Percentiles rank a stretch among this genome's conserved stretches.
Evolutionary conservation across 352 stramenopile species (phyloP).

Genomic region (Globisporangium cederbergense): DNA sequence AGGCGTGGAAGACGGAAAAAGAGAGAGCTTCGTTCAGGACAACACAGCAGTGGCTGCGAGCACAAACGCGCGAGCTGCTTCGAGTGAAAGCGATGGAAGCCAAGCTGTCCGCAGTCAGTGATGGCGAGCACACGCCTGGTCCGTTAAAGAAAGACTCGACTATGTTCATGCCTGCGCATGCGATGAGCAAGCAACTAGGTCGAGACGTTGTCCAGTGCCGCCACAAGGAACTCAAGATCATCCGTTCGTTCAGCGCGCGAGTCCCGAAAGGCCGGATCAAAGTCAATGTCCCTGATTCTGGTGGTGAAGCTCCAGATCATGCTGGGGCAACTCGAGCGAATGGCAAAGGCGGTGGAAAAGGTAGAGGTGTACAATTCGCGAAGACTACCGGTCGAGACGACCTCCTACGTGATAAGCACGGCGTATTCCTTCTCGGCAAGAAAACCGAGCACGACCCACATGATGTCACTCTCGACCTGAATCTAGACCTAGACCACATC

Average conservation of each 20-base stretch:
- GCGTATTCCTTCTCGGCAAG: conserved; percentile 7
- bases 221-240: conserved; percentile 12
- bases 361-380: conserved; percentile 5
- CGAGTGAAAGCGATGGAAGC: neutral
- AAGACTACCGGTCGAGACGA: conserved; percentile 7
- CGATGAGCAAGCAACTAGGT: conserved; percentile 23
- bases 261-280: conserved; percentile 7
- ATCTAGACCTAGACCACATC: neutral
- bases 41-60: conserved; percentile 21
- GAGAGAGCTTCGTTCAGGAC: conserved; percentile 2
- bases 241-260: conserved; percentile 5
- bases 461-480: neutral
- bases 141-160: neutral
- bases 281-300: neutral
- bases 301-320: too few species aligned
- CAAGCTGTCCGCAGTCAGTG: neutral
- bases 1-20: neutral
- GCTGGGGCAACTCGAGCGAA: neutral
- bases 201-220: conserved; percentile 22
- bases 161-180: neutral
- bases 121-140: neutral
- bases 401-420: neutral
- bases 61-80: conserved; percentile 7
- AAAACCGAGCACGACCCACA: neutral
- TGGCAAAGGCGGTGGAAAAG: neutral